Base-by-base conservation (phyloP, 2,329 filamentous ascomycete genomes). In the Thelonectria rubi region DNA sequence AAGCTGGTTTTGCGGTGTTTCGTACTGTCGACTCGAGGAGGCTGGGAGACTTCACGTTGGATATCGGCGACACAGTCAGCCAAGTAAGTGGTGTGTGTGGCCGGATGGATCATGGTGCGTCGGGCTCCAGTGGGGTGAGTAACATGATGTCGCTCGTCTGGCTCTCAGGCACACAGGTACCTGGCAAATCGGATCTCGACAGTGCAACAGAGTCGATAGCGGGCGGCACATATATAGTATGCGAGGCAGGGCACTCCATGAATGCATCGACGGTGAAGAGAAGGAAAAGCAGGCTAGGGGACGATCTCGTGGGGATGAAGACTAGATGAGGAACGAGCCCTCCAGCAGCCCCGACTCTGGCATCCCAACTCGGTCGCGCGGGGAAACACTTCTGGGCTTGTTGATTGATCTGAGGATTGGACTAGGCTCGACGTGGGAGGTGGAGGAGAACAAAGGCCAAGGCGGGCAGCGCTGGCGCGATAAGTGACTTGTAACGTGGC, bases 401-500 rank as follows among this genome's bases (percentile, higher is more conserved):
- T n/a, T 45, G 30, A 42, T 40, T 26, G 47, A 17, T 53, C 40
- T 43, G 50, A 18, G 21, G 43, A 37, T 3, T n/a, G 11, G 20
- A 32, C 45, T 34, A 17, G 42, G 30, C 42, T 55, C 45, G 52
- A 17, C 26, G 15, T 52, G 26, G 34, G 37, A 46, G n/a, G 32
- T 18, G 52, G 48, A 55, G 45, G 45, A 39, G 47, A 60, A 47
- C 15, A 21, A 26, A 34, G 32, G 32, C 32, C 17, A 39, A 24
- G 47, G 49, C 53, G 65, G 60, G 52, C 63, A 49, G 65, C 52
- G 45, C 48, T 55, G 52, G 61, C 50, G 63, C 65, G 63, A 70
- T 65, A 69, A 66, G 65, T 69, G 68, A 69, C 68, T 68, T 67
- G 65, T 61, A 61, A 40, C 63, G 32, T 40, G 50, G 47, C 52